Evolutionary conservation across 441 rosid species (phyloP), one percentile per base, ranked within the genome.

Genomic region (Croton setiger): DNA sequence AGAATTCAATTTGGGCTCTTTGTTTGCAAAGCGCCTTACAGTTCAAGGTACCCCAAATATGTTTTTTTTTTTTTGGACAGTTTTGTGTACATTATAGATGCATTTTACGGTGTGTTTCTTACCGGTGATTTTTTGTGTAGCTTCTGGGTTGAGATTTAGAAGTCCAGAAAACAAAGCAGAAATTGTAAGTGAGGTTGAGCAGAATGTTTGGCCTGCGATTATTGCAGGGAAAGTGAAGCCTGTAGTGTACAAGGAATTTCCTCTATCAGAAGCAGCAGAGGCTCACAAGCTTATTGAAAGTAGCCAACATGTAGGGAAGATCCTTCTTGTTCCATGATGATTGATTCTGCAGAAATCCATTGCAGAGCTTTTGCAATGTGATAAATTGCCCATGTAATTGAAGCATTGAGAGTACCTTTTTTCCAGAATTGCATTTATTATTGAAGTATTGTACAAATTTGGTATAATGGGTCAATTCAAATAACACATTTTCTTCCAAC

Each of bases 141-240:
- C 87, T 66, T 91, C 88, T 64, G 78, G 87, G n/a, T 79, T 89
- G 84, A 80, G 92, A 69, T 72, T 69, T 20, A 89, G 97, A 81
- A 85, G 78, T 74, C 4, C 15, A 18, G 94, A 87, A 68, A 88
- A 84, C 78, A 93, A 93, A 81, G 89, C 86, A 5, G 75, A 58
- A 18, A 84, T 91, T 72, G 86, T 88, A 14, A 75, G 66, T 3
- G 97, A 89, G 82, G 97, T 89, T 33, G 86, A 85, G 84, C 86
- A 87, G 82, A 75, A 74, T 74, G 95, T 87, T 2, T 93, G 95
- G 97, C 94, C 97, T 63, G 91, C 86, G 17, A 80, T 93, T 31
- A 78, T 62, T 55, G 77, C 79, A 0, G 87, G 96, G 23, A 85
- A 87, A 74, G 87, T 89, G 75, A 93, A 89, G 80, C 93, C 97